Evolutionary conservation across 2,329 filamentous ascomycete species (phyloP).

Genomic region (Esteya vermicola): DNA sequence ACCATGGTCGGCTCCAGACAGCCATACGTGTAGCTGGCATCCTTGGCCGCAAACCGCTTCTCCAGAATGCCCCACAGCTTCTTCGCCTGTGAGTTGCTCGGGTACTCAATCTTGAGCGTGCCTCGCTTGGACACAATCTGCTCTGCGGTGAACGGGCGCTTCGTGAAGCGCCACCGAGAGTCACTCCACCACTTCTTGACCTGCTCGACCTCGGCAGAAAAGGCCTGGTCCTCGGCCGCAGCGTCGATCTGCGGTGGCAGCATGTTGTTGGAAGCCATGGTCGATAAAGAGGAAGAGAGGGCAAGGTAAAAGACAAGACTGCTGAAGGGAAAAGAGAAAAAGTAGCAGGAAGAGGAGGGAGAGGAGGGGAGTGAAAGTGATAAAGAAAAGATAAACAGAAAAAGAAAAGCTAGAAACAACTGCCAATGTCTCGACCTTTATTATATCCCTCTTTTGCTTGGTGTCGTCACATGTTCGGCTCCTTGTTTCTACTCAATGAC

Average conservation of each 20-base stretch:
- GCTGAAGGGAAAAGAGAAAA: slow-evolving; percentile 3
- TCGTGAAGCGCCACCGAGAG: slow-evolving; percentile 83
- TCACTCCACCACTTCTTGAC: slow-evolving; percentile 93
- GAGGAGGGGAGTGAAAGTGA: slow-evolving; percentile 5
- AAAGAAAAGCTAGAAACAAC: neutral
- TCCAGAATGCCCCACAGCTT: slow-evolving; percentile 92
- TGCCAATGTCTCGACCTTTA: neutral
- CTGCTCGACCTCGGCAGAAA: slow-evolving; percentile 67
- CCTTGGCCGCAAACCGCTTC: slow-evolving; percentile 59
- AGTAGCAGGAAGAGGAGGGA: slow-evolving; percentile 1
- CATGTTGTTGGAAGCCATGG: slow-evolving; percentile 51
- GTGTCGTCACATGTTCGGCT: slow-evolving; percentile 11
- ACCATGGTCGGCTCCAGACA: slow-evolving; percentile 97
- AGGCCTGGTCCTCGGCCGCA: slow-evolving; percentile 49
- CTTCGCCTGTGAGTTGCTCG: slow-evolving; percentile 78
- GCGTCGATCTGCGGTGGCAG: slow-evolving; percentile 40
- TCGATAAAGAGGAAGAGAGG: slow-evolving; percentile 17
- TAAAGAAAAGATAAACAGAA: neutral
- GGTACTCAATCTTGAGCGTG: slow-evolving; percentile 78
- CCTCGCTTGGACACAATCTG: slow-evolving; percentile 94
- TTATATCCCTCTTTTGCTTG: neutral
- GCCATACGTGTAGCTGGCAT: slow-evolving; percentile 89
- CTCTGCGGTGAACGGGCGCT: slow-evolving; percentile 86
- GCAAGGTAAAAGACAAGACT: neutral
- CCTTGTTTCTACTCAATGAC: neutral